Evolutionary conservation across 306 rosid species (phyloP).

Genomic region (Trichosanthes truncata): DNA sequence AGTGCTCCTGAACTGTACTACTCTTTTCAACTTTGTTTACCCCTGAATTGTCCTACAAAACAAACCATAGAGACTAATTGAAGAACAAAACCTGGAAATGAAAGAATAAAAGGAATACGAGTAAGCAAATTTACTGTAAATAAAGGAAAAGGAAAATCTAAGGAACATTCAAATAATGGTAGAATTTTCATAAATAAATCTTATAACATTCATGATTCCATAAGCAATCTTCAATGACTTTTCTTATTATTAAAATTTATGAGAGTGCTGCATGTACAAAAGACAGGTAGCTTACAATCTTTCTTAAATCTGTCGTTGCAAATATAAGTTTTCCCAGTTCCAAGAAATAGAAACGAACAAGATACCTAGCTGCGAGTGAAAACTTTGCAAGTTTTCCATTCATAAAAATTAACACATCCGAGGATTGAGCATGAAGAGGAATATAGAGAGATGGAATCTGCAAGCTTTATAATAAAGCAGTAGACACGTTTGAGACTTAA

Average conservation of each 20-base stretch:
- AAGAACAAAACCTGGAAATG: conserved; percentile 10
- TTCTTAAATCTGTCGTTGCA: background rate
- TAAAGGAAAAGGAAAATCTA: background rate
- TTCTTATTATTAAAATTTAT: background rate
- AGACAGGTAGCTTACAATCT: background rate
- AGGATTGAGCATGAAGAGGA: background rate
- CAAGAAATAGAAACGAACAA: background rate
- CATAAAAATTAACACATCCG: background rate
- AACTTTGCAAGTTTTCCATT: background rate
- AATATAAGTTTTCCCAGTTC: background rate
- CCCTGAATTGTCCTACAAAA: conserved; percentile 52
- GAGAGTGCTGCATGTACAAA: background rate
- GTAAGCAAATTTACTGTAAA: background rate
- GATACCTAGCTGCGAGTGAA: background rate
- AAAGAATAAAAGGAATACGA: background rate
- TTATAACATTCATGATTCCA: background rate
- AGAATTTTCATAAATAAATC: background rate
- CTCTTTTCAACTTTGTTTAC: conserved; percentile 32
- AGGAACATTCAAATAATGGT: background rate
- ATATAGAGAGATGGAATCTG: background rate
- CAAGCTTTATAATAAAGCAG: background rate
- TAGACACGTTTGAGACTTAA: background rate
- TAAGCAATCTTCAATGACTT: background rate
- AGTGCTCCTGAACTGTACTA: conserved; percentile 30
- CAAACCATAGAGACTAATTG: background rate